A percentile compares a stretch with the other conserved stretches of the same genome.
Conservation (phyloP, 805 yeast genomes). For the Wickerhamiella parazyma region DNA sequence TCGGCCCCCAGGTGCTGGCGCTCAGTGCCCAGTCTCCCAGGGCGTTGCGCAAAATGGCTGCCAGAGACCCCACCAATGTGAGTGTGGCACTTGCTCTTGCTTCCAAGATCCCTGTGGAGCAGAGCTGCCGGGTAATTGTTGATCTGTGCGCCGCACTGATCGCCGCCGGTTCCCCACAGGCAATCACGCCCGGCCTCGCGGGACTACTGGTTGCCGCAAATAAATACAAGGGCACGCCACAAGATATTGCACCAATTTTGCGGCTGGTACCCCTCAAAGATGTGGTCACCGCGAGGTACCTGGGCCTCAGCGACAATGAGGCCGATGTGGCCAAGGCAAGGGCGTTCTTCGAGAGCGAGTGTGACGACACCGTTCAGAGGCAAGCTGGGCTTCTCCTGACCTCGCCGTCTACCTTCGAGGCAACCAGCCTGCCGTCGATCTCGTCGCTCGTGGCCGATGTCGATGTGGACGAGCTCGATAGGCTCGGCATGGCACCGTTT, state of each 20-base stretch:
- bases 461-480: constrained; percentile 19
- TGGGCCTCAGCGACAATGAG: constrained; percentile 1
- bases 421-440: constrained; percentile 8
- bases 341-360: constrained; percentile 8
- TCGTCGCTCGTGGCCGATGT: constrained; percentile 16
- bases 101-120: constrained; percentile 11
- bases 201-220: constrained; percentile 38
- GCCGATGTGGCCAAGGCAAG: constrained; percentile 5
- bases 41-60: background rate
- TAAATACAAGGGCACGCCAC: constrained; percentile 23
- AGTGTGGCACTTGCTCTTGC: constrained; percentile 22
- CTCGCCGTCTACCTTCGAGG: background rate
- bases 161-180: constrained; percentile 12
- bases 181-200: constrained; percentile 34
- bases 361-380: background rate
- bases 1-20: constrained; percentile 15
- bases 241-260: background rate
- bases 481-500: constrained; percentile 17
- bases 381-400: constrained; percentile 2
- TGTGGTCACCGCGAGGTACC: constrained; percentile 3
- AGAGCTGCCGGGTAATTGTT: background rate
- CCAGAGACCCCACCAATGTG: constrained; percentile 19
- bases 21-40: background rate
- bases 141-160: constrained; percentile 19
- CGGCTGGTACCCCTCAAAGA: constrained; percentile 3